Evolutionary conservation across 176 grass and related monocot species (phyloP).

Genomic region (Poa pratensis): DNA sequence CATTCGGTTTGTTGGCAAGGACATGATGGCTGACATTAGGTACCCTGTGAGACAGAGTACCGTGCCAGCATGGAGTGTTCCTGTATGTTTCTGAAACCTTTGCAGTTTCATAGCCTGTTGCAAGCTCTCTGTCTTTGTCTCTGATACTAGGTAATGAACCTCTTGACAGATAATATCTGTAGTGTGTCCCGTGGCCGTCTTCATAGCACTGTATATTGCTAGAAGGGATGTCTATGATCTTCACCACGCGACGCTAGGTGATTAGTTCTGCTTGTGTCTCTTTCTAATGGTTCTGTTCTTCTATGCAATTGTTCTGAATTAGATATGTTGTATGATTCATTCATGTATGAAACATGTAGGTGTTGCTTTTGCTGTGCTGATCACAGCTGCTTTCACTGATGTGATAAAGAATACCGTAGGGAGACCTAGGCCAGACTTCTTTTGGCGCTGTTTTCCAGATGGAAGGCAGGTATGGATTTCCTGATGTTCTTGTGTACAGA

Average conservation of each 20-base stretch:
- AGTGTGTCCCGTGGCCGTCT: conserved; percentile 53
- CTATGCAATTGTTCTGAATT: neutral
- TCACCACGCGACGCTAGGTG: conserved; percentile 79
- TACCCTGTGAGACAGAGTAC: conserved; percentile 78
- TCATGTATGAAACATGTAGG: conserved; percentile 43
- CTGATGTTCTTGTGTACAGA: neutral
- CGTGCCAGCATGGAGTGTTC: conserved; percentile 65
- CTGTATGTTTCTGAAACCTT: conserved; percentile 63
- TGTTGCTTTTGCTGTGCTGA: conserved; percentile 67
- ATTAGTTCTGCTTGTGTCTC: neutral
- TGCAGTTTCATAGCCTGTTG: neutral
- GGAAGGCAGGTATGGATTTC: conserved; percentile 70
- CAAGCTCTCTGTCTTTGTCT: neutral
- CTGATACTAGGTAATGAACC: conserved; percentile 8
- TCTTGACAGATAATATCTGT: conserved; percentile 67
- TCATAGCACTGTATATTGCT: conserved; percentile 55
- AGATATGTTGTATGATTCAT: neutral
- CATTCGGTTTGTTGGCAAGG: conserved; percentile 67
- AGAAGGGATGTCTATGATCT: conserved; percentile 86
- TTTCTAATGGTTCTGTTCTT: neutral
- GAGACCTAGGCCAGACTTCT: conserved; percentile 90
- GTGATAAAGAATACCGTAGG: conserved; percentile 76
- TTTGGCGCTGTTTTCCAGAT: conserved; percentile 93
- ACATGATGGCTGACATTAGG: conserved; percentile 68
- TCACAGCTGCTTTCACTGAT: conserved; percentile 70